Base-by-base conservation (phyloP, 2,329 filamentous ascomycete species). In the Zasmidium citrigriseum region DNA sequence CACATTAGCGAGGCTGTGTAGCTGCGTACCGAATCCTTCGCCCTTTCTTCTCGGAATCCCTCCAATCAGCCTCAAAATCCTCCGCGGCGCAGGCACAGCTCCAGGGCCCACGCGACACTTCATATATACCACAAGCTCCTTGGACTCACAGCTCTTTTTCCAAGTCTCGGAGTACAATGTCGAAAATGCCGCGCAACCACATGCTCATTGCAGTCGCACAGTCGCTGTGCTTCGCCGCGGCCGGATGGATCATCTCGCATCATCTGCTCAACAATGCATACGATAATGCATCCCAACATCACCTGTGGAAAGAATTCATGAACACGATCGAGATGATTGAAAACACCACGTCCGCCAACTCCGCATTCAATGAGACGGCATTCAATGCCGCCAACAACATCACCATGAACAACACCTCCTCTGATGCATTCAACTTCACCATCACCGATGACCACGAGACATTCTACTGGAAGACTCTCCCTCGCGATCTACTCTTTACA, bases 391-490 rank as follows among this genome's bases (percentile, higher is more conserved):
- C 16, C 10, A 18, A 25, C 7, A 27, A 27, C 12, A 10, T 21
- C 24, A 29, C n/a, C 24, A 14, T 27, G 4, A 50, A 50, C 18
- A 23, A 22, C 12, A 54, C 51, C 4, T 7, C 22, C 7, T 45
- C 22, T 2, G 46, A 54, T 22, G 11, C 47, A 14, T n/a, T 16
- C 3, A 46, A 46, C 38, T 3, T 3, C 46, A 50, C 20, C 2
- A 4, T 20, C 22, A 45, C 22, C 20, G 46, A 29, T 10, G 29
- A 29, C 20, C 20, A 22, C 12, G 21, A 45, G 21, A 45, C 51
- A 20, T 64, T 60, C 50, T 64, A 64, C 46, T 29, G 34, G 18
- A 45, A 57, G 11, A 54, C 16, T 10, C 24, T 64, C 1, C 61
- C 59, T 4, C 46, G 46, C 18, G 41, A 52, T 1, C 12, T 61